Evolutionary conservation across 2,329 filamentous ascomycete species (phyloP), one percentile per base, ranked within the genome.

Genomic region (Talaromyces rugulosus): DNA sequence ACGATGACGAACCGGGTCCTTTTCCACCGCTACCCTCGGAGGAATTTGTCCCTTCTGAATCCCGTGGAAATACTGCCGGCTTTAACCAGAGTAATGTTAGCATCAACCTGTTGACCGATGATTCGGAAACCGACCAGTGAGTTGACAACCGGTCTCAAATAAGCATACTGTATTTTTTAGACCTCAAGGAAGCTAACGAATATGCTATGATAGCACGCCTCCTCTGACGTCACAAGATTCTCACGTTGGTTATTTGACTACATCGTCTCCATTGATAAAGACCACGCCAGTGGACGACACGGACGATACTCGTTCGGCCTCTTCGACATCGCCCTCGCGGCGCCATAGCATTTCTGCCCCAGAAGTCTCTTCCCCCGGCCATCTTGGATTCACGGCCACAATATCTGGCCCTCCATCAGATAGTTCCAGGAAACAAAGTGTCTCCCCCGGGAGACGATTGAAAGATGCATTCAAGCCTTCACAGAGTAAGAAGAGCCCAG

Each of bases 391-490:
- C 67, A 63, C 59, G 65, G 60, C 63, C 27, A 69, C 70, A 60
- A 68, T 70, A 47, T 66, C 76, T 55, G 71, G 70, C 54, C 67
- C 74, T 16, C 72, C 76, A 28, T 68, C 70, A 44, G 72, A 78
- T 47, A 67, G 54, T 63, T 72, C 76, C 53, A 77, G 78, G 64
- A 83, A 83, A 67, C 84, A 89, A 63, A 86, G 86, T 28, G 81
- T 85, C 23, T 93, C 91, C 9, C 89, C 90, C 11, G 86, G 84
- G 58, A 85, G 87, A 70, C 90, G 87, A 70, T 80, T 94, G 64
- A 89, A 85, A 73, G 87, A 88, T 70, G 89, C 88, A 12, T 91
- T 95, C 69, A 84, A 79, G 62, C 75, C 73, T 8, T 71, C 70
- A 11, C 71, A 72, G 40, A 79, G 82, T 52, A 87, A 83, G 69